phyloP scores from a whole-genome alignment of 129 eudicot genomes.

The Centaurea solstitialis region DNA sequence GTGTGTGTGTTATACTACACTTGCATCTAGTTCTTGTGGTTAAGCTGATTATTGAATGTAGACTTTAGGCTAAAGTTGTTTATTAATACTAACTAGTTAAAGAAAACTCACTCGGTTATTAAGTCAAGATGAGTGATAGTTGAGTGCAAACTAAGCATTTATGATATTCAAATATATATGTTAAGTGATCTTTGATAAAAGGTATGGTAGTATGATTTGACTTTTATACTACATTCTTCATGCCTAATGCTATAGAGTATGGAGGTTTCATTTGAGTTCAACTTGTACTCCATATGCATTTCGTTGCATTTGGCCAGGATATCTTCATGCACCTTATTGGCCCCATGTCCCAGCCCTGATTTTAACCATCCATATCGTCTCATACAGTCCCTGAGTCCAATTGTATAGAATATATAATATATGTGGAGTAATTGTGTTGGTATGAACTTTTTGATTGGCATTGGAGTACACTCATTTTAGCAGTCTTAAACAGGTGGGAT shows the following conservation, averaged over 20 bases:
- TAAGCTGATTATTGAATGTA: neutral
- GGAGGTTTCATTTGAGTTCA: neutral
- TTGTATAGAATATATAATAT: neutral
- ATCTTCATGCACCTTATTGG: neutral
- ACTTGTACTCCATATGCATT: neutral
- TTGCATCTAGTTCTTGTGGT: neutral
- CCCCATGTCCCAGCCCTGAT: neutral
- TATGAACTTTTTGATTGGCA: neutral
- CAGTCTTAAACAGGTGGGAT: constrained; percentile 81
- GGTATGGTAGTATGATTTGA: neutral
- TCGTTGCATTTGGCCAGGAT: neutral
- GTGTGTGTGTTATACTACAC: neutral
- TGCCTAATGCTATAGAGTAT: neutral
- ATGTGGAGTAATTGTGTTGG: neutral
- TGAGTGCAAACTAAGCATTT: neutral
- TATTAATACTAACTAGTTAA: neutral
- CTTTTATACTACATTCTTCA: neutral
- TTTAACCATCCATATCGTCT: neutral
- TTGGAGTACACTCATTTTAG: constrained; percentile 16
- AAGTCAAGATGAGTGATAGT: neutral
- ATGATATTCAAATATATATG: neutral
- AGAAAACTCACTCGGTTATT: neutral
- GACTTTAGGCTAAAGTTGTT: neutral
- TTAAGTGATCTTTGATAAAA: neutral
- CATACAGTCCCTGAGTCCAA: neutral